A percentile compares a stretch with the other conserved stretches of the same genome.
phyloP scores from a whole-genome alignment of 805 yeast genomes.

The Zygosaccharomyces bailii region DNA sequence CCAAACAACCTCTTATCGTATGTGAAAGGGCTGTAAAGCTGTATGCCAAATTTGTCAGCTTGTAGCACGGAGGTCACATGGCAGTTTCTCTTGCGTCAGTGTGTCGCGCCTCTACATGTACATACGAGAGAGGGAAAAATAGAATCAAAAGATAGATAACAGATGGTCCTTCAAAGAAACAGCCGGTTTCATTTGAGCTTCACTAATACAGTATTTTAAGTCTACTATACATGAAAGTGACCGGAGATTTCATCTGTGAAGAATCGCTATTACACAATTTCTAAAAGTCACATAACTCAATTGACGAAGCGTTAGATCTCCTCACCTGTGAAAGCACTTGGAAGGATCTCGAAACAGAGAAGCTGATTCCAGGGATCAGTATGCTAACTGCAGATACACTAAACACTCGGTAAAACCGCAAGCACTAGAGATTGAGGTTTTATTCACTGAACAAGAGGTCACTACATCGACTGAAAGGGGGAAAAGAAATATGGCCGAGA shows the following conservation, averaged over 20 bases:
- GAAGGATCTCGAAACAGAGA: constrained; percentile 1
- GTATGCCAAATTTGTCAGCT: too few relatives aligned
- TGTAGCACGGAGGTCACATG: too few relatives aligned
- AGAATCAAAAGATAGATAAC: too few relatives aligned
- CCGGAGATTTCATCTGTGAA: too few relatives aligned
- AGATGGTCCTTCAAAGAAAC: too few relatives aligned
- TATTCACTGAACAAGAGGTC: background rate
- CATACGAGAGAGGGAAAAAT: background rate
- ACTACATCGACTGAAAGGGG: background rate
- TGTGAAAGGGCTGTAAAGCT: too few relatives aligned
- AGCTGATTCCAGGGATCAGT: background rate
- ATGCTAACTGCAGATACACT: too few relatives aligned
- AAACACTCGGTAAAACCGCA: too few relatives aligned
- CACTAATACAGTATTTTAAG: too few relatives aligned
- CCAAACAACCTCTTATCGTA: constrained; percentile 32
- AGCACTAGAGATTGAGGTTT: constrained; percentile 1
- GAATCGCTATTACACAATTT: background rate
- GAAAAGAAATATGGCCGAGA: too few relatives aligned
- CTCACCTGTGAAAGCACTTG: constrained; percentile 1
- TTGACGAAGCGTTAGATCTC: constrained; percentile 4
- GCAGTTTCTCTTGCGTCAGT: constrained; percentile 9
- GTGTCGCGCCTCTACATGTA: constrained; percentile 1
- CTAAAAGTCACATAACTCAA: background rate
- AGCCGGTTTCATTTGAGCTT: too few relatives aligned
- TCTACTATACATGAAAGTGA: too few relatives aligned